Percentiles rank a stretch among this genome's conserved stretches.
These are phyloP conservation scores for Marasmius tenuissimus DNA, from an alignment of 1,284 basidiomycete species.

Conservation along the genomic window DNA sequence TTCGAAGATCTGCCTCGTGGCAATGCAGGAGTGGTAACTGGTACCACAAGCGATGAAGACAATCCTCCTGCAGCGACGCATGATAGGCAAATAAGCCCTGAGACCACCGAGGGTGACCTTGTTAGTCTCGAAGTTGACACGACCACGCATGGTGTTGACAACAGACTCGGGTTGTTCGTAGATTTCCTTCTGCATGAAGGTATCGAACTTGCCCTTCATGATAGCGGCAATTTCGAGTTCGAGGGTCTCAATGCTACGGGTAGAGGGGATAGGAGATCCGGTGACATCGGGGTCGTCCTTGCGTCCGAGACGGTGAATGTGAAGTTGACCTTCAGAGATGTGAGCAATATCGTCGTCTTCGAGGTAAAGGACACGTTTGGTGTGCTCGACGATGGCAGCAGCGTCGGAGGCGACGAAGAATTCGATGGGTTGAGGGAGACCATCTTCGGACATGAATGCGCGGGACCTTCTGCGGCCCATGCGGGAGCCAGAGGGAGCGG, in stretches of 20 bases:
- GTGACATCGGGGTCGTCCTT: slow-evolving; percentile 63
- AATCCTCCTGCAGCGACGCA: slow-evolving; percentile 92
- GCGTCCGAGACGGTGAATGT: slow-evolving; percentile 97
- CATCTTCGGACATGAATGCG: slow-evolving; percentile 98
- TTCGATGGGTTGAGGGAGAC: slow-evolving; percentile 98
- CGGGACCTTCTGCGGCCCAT: slow-evolving; percentile 97
- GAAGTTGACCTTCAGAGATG: slow-evolving; percentile 94
- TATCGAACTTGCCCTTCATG: slow-evolving; percentile 99
- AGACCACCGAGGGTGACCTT: slow-evolving; percentile 94
- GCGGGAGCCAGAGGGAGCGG: slow-evolving; percentile 70
- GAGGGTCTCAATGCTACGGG: slow-evolving; percentile 96
- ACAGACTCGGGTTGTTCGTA: slow-evolving; percentile 99
- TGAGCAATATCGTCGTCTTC: slow-evolving; percentile 99
- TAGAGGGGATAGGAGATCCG: slow-evolving; percentile 61
- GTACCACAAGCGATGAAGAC: slow-evolving; percentile 99
- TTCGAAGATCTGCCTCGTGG: slow-evolving; percentile 98
- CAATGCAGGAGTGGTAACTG: slow-evolving; percentile 96
- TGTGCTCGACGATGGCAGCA: slow-evolving; percentile 96
- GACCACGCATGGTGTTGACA: slow-evolving; percentile 99
- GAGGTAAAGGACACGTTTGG: slow-evolving; percentile 97
- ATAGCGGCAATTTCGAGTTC: slow-evolving; percentile 99
- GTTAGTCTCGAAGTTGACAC: slow-evolving; percentile 97
- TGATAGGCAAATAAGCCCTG: slow-evolving; percentile 93
- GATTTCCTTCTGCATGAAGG: slow-evolving; percentile 99
- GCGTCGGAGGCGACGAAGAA: slow-evolving; percentile 99